Percentiles rank a stretch among this genome's conserved stretches.
Conservation (phyloP, 345 rosid species). For the Atalantia buxifolia region DNA sequence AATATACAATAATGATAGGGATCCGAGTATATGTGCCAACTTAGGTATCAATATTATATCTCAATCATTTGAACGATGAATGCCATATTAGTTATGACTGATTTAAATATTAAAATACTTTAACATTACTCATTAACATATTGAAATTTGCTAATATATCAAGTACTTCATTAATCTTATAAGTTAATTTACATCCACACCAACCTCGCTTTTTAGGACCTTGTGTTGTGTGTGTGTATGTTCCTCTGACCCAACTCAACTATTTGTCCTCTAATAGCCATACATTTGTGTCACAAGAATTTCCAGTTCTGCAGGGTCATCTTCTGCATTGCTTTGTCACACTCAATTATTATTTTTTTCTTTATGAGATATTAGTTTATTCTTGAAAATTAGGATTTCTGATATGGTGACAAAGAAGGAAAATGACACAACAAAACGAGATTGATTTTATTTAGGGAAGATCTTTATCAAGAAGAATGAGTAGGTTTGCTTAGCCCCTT, state of each 20-base stretch:
- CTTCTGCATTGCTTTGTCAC: neutral
- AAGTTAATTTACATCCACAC: too few species aligned
- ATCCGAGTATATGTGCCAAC: too few species aligned
- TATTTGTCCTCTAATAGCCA: neutral
- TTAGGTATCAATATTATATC: too few species aligned
- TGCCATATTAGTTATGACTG: accelerated
- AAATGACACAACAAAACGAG: neutral
- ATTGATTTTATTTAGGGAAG: neutral
- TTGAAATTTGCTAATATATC: too few species aligned
- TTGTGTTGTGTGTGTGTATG: neutral
- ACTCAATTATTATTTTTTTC: too few species aligned
- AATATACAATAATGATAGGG: too few species aligned
- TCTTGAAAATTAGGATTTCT: neutral
- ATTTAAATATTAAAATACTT: too few species aligned
- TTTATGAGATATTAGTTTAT: too few species aligned
- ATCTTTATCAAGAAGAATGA: neutral
- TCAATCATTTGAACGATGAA: too few species aligned
- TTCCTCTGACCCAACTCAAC: neutral
- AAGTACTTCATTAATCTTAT: neutral
- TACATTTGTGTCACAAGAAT: neutral
- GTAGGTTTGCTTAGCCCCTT: neutral
- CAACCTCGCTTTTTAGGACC: neutral
- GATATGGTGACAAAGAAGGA: neutral
- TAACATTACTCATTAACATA: too few species aligned
- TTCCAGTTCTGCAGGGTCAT: neutral